These are phyloP conservation scores for Scleromitrula shiraiana DNA, from an alignment of 2,329 filamentous ascomycete species.

Conservation along the genomic window DNA sequence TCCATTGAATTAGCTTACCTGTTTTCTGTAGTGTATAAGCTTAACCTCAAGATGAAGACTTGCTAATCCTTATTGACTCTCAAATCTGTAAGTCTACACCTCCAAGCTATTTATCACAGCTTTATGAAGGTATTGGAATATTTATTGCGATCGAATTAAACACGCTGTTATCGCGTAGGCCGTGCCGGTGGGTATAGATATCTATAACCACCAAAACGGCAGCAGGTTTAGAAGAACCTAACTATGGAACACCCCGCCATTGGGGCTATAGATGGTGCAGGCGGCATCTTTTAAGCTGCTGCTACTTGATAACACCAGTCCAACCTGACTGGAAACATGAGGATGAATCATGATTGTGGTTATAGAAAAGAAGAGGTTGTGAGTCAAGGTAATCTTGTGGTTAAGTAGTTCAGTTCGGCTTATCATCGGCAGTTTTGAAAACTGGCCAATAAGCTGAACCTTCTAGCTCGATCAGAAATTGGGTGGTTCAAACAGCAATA, in stretches of 20 bases:
- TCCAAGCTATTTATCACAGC: constrained; percentile 7
- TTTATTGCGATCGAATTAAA: constrained; percentile 16
- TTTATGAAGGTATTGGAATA: constrained; percentile 10
- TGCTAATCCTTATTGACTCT: too few relatives aligned
- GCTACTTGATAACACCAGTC: constrained; percentile 20
- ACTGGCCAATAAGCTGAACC: too few relatives aligned
- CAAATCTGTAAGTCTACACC: too few relatives aligned
- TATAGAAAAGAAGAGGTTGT: constrained; percentile 12
- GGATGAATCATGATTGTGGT: constrained; percentile 24
- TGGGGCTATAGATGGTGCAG: constrained; percentile 28
- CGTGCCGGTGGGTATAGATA: constrained; percentile 20
- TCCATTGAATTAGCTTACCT: too few relatives aligned
- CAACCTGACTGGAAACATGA: constrained; percentile 19
- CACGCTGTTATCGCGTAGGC: constrained; percentile 18
- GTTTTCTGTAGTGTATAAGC: too few relatives aligned
- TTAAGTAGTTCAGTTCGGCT: neutral
- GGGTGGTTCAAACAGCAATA: too few relatives aligned
- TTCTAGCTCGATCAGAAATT: too few relatives aligned
- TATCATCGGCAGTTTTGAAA: neutral
- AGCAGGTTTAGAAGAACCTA: constrained; percentile 18
- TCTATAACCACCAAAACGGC: constrained; percentile 22
- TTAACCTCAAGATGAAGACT: too few relatives aligned
- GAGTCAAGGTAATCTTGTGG: neutral
- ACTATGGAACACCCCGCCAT: constrained; percentile 26
- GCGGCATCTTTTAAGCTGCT: constrained; percentile 24